Conservation (phyloP, 2,329 filamentous ascomycete species). For the Furcasterigmium furcatum region DNA sequence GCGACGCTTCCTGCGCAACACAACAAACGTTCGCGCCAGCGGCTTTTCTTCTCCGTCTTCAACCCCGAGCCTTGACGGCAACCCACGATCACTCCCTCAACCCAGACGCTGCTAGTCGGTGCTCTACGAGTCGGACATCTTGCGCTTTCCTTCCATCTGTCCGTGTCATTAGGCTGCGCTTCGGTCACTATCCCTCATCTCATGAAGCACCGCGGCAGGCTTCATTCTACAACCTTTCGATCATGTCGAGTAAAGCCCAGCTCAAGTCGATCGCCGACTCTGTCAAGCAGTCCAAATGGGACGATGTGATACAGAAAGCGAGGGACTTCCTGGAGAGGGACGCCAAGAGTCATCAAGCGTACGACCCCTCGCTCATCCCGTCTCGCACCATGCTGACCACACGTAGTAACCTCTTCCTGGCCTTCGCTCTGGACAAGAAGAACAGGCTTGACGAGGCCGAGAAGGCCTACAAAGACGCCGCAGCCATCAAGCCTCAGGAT, state of each 20-base stretch:
- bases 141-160: too few species aligned
- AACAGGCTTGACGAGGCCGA: conserved; percentile 71
- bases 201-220: background rate
- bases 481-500: conserved; percentile 69
- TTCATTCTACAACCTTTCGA: conserved; percentile 7
- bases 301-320: conserved; percentile 68
- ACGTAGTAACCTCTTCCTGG: conserved; percentile 64
- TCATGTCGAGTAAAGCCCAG: conserved; percentile 63
- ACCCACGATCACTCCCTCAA: too few species aligned
- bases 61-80: too few species aligned
- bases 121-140: too few species aligned
- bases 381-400: conserved; percentile 6
- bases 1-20: too few species aligned
- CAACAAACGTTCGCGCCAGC: too few species aligned
- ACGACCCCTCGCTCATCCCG: conserved; percentile 23
- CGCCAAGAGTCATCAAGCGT: conserved; percentile 78
- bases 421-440: conserved; percentile 78
- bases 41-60: too few species aligned
- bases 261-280: conserved; percentile 80
- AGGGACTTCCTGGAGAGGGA: conserved; percentile 69
- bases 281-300: conserved; percentile 75
- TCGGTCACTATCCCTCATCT: too few species aligned
- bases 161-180: too few species aligned
- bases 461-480: conserved; percentile 69
- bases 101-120: too few species aligned